Conservation (phyloP, 495 filamentous ascomycete species). For the Aspergillus indologenus region DNA sequence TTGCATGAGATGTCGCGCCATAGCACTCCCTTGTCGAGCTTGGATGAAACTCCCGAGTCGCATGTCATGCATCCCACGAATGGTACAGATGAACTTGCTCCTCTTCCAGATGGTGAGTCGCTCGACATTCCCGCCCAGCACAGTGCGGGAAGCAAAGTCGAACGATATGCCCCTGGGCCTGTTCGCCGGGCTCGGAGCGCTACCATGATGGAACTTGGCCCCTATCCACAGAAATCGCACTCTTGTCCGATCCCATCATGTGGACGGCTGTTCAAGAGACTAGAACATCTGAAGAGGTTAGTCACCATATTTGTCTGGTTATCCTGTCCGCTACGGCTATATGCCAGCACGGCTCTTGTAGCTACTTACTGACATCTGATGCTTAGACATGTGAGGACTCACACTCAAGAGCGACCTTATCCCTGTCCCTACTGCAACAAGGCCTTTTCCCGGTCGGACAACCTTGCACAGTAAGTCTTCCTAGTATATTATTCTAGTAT, state of each 20-base stretch:
- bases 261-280: slow-evolving; percentile 94
- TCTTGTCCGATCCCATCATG: slow-evolving; percentile 99
- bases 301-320: slow-evolving; percentile 24
- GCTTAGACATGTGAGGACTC: slow-evolving; percentile 92
- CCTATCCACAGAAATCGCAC: slow-evolving; percentile 96
- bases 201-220: slow-evolving; percentile 92
- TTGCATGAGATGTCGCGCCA: slow-evolving; percentile 81
- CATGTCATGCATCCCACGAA: slow-evolving; percentile 61
- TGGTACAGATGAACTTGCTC: slow-evolving; percentile 62
- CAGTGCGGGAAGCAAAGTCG: slow-evolving; percentile 57
- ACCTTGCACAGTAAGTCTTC: slow-evolving; percentile 86
- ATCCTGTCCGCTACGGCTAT: no score
- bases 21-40: slow-evolving; percentile 76
- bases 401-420: slow-evolving; percentile 98
- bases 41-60: slow-evolving; percentile 74
- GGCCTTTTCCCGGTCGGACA: slow-evolving; percentile 96
- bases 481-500: slow-evolving; percentile 4
- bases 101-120: slow-evolving; percentile 62
- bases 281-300: slow-evolving; percentile 99
- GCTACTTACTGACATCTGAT: slow-evolving; percentile 54
- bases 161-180: slow-evolving; percentile 65
- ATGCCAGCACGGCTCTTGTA: slow-evolving; percentile 44
- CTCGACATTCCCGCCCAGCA: slow-evolving; percentile 55
- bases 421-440: slow-evolving; percentile 96
- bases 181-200: slow-evolving; percentile 89